These are phyloP conservation scores for Flueggea neowawraea DNA, from an alignment of 441 rosid species.

Conservation along the genomic window DNA sequence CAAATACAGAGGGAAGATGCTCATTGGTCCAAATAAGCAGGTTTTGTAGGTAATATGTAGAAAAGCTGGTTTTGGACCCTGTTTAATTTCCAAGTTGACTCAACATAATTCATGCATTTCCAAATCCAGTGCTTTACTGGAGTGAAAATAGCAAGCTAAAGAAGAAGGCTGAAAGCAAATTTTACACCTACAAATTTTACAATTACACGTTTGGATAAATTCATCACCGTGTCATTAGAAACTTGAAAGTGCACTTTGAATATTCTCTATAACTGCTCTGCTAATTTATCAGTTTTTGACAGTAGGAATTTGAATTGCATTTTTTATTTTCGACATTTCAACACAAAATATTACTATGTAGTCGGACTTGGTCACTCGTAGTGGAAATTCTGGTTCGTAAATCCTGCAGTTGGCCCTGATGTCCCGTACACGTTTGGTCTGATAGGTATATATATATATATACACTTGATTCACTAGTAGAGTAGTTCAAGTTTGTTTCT, in stretches of 20 bases:
- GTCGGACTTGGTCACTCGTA: slow-evolving; percentile 50
- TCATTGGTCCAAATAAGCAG: too few relatives aligned
- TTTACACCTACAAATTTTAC: slow-evolving; percentile 42
- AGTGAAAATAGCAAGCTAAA: slow-evolving; percentile 30
- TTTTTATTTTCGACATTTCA: slow-evolving; percentile 33
- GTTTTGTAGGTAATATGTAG: too few relatives aligned
- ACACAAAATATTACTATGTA: slow-evolving; percentile 67
- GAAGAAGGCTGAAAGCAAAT: slow-evolving; percentile 46
- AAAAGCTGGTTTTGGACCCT: too few relatives aligned
- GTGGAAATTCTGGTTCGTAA: slow-evolving; percentile 63
- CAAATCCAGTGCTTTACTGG: slow-evolving; percentile 73
- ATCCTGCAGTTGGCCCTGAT: slow-evolving; percentile 78
- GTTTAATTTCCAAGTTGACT: too few relatives aligned
- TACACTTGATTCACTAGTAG: too few relatives aligned
- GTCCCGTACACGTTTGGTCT: slow-evolving; percentile 90
- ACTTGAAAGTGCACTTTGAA: slow-evolving; percentile 45
- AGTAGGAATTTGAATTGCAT: too few relatives aligned
- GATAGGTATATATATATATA: slow-evolving; percentile 78
- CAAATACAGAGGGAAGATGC: too few relatives aligned
- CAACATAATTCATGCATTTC: too few relatives aligned
- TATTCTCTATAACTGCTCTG: neutral
- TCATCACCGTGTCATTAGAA: slow-evolving; percentile 70
- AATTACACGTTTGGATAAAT: slow-evolving; percentile 78
- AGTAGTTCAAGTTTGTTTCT: too few relatives aligned
- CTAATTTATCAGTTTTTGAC: too few relatives aligned